Conservation (phyloP, 345 rosid genomes). For the Sisymbrium altissimum region DNA sequence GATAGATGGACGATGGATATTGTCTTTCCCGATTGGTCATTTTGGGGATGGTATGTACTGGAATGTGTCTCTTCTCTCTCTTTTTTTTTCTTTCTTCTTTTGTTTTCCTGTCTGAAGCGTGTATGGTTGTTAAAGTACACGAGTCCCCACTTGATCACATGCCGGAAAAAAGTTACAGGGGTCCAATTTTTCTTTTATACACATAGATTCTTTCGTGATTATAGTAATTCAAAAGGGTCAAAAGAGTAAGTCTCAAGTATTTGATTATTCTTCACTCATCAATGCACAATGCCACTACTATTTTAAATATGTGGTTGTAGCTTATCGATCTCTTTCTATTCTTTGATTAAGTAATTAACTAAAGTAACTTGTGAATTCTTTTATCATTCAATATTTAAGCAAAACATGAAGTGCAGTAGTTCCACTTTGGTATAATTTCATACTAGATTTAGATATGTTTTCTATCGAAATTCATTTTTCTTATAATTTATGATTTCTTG, state of each 20-base stretch:
- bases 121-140: slow-evolving; percentile 31
- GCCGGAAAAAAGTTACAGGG: slow-evolving; percentile 5
- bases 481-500: background rate
- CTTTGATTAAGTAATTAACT: background rate
- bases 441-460: background rate
- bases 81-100: background rate
- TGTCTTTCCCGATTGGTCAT: slow-evolving; percentile 53
- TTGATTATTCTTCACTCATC: background rate
- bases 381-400: background rate
- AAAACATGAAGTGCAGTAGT: background rate
- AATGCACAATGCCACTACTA: background rate
- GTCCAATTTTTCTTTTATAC: background rate
- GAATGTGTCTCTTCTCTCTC: background rate
- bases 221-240: background rate
- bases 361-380: slow-evolving; percentile 6
- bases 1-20: slow-evolving; percentile 38
- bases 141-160: slow-evolving; percentile 31
- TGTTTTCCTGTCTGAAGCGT: background rate
- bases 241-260: background rate
- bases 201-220: background rate
- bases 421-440: background rate
- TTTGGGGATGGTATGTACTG: slow-evolving; percentile 51
- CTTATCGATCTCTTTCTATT: background rate
- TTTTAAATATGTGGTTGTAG: background rate
- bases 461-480: background rate